Percentiles rank a stretch among this genome's conserved stretches.
Conservation (phyloP, 2,329 filamentous ascomycete genomes). For the Colletotrichum tamarilloi region DNA sequence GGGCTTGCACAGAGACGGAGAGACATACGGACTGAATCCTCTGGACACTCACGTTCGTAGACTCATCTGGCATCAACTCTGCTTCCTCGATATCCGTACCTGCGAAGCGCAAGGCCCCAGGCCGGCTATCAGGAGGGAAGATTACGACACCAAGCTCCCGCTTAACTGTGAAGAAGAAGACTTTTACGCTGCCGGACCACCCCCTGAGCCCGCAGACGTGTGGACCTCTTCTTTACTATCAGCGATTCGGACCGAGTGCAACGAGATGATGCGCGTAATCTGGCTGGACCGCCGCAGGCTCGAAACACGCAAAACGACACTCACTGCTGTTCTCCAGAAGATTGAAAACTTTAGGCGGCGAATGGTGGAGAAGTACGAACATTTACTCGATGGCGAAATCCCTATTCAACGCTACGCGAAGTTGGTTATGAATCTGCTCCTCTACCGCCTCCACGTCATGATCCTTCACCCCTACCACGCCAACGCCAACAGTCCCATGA, state of each 20-base stretch:
- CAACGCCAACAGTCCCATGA: slow-evolving; percentile 58
- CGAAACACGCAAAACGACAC: slow-evolving; percentile 68
- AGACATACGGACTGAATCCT: slow-evolving; percentile 72
- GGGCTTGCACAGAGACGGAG: slow-evolving; percentile 78
- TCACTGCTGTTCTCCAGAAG: slow-evolving; percentile 74
- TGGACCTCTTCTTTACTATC: slow-evolving; percentile 78
- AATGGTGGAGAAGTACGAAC: slow-evolving; percentile 74
- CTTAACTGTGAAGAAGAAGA: slow-evolving; percentile 77
- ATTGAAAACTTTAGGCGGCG: slow-evolving; percentile 75
- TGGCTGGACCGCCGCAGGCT: slow-evolving; percentile 77
- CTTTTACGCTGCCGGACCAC: slow-evolving; percentile 56
- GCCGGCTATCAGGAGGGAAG: slow-evolving; percentile 76
- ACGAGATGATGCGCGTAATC: slow-evolving; percentile 77
- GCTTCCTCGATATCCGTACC: slow-evolving; percentile 79
- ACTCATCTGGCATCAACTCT: slow-evolving; percentile 82
- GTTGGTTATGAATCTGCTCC: slow-evolving; percentile 72
- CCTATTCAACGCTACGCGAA: slow-evolving; percentile 73
- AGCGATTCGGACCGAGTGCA: slow-evolving; percentile 77
- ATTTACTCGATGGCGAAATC: slow-evolving; percentile 67
- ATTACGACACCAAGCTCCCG: slow-evolving; percentile 80
- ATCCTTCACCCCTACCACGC: slow-evolving; percentile 75
- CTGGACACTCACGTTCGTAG: slow-evolving; percentile 78
- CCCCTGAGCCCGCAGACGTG: slow-evolving; percentile 57
- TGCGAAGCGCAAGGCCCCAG: slow-evolving; percentile 80
- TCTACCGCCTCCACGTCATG: slow-evolving; percentile 73